Evolutionary conservation across 805 yeast genomes (phyloP).

Genomic region (Ogataea pini): DNA sequence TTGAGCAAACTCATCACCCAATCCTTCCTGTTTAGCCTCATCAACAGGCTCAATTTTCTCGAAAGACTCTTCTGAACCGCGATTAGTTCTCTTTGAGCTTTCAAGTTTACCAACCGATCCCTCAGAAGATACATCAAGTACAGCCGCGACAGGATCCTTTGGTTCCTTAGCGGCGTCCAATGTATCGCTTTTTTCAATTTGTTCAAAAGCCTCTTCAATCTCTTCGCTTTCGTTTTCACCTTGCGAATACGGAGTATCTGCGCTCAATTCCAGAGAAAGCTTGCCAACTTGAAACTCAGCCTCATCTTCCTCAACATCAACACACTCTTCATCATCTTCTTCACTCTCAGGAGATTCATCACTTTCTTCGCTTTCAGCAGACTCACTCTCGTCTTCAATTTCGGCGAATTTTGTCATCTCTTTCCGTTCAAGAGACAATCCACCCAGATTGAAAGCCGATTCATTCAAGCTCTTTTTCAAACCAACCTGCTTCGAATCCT

Average conservation of each 20-base stretch:
- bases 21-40: background rate
- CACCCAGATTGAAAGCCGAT: background rate
- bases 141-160: too few species aligned
- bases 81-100: background rate
- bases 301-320: constrained; percentile 19
- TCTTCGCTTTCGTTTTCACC: background rate
- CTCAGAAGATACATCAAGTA: too few species aligned
- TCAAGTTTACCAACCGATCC: too few species aligned
- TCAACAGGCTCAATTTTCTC: constrained; percentile 1
- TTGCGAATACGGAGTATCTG: background rate
- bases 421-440: background rate
- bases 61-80: constrained; percentile 2
- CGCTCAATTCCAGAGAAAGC: too few species aligned
- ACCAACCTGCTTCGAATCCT: background rate
- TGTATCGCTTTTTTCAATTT: background rate
- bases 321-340: constrained; percentile 12
- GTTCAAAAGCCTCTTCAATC: background rate
- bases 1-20: too few species aligned
- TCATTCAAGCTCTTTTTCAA: background rate
- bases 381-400: too few species aligned
- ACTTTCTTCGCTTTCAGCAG: background rate
- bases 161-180: background rate
- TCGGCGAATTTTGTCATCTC: too few species aligned
- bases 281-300: background rate
- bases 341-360: background rate